Evolutionary conservation across 2,329 filamentous ascomycete genomes (phyloP).

Genomic region (Epichloe coenophiala): DNA sequence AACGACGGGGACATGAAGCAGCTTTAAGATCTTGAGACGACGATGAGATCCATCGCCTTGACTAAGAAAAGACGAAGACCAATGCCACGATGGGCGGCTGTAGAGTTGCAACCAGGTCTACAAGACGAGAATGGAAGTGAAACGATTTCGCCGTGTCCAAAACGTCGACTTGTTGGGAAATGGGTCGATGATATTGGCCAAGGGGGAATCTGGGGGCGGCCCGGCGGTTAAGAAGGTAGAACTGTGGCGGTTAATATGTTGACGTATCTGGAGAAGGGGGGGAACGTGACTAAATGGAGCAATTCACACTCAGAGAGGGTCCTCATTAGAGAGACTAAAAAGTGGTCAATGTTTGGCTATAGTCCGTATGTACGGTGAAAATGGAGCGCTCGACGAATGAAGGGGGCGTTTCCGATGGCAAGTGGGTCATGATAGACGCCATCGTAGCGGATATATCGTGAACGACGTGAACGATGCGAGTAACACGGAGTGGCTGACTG

Average conservation of each 20-base stretch:
- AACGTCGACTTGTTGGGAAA: constrained; percentile 25
- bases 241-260: neutral
- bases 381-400: neutral
- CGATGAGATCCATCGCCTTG: neutral
- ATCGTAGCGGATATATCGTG: neutral
- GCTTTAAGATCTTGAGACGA: constrained; percentile 8
- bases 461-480: neutral
- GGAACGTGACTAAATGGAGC: neutral
- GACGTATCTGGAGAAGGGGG: neutral
- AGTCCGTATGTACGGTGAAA: neutral
- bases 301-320: neutral
- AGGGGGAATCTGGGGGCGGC: constrained; percentile 19
- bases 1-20: constrained; percentile 8
- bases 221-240: constrained; percentile 9
- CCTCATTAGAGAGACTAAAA: neutral
- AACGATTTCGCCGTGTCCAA: constrained; percentile 39
- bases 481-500: neutral
- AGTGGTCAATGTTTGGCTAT: neutral
- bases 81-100: constrained; percentile 1
- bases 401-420: neutral
- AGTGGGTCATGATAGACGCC: neutral
- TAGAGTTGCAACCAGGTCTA: constrained; percentile 7
- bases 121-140: constrained; percentile 25
- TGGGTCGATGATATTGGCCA: constrained; percentile 38
- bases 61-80: neutral